Conservation (phyloP, 2,329 filamentous ascomycete genomes). For the Monosporascus sp. region DNA sequence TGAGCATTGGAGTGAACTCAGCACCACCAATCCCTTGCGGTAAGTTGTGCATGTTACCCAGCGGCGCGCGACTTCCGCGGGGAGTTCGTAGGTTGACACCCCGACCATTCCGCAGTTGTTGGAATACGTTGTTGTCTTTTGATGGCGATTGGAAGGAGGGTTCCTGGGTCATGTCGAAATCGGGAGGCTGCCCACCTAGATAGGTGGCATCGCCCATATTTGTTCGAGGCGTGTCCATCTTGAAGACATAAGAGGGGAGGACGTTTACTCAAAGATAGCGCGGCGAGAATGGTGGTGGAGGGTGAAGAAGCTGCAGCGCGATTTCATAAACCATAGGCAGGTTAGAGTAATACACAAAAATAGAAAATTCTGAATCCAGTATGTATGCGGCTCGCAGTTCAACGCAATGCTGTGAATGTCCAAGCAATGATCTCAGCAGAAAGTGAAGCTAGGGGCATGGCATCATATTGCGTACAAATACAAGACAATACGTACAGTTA, state of each 20-base stretch:
- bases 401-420: not conserved
- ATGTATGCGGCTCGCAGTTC: not conserved
- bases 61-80: constrained; percentile 59
- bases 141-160: constrained; percentile 79
- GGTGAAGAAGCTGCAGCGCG: not conserved
- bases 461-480: not conserved
- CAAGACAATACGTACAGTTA: not conserved
- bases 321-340: constrained; percentile 11
- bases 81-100: constrained; percentile 67
- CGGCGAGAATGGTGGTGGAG: constrained; percentile 7
- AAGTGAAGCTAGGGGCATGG: not conserved
- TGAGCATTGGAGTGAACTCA: constrained; percentile 93
- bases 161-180: constrained; percentile 82
- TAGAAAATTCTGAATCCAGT: not conserved
- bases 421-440: too few relatives aligned
- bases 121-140: constrained; percentile 72
- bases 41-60: constrained; percentile 68
- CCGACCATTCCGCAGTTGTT: constrained; percentile 66
- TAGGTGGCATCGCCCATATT: constrained; percentile 81
- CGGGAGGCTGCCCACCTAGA: constrained; percentile 58
- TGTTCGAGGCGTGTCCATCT: constrained; percentile 78
- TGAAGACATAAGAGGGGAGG: constrained; percentile 7
- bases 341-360: not conserved
- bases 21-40: constrained; percentile 60
- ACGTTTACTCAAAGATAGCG: too few relatives aligned